Percentiles rank a stretch among this genome's conserved stretches.
phyloP scores from a whole-genome alignment of 148 eudicot genomes.

The Spergularia marina region DNA sequence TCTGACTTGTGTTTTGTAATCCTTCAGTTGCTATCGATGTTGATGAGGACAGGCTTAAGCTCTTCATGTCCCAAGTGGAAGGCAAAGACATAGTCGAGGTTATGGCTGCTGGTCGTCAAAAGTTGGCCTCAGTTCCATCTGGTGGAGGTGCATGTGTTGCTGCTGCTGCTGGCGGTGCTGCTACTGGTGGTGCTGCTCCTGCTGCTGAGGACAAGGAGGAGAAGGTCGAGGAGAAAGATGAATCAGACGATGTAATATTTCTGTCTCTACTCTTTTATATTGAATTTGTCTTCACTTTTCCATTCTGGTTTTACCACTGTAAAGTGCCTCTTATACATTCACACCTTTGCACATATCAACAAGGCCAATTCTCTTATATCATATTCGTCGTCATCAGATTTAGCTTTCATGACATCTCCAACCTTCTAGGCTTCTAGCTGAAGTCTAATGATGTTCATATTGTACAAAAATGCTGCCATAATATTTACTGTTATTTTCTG shows the following conservation, averaged over 20 bases:
- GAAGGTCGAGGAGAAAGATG: conserved; percentile 54
- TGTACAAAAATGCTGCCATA: no score
- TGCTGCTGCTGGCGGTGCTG: conserved; percentile 31
- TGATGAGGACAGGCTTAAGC: conserved; percentile 43
- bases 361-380: no score
- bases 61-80: conserved; percentile 47
- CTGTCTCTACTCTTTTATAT: background rate
- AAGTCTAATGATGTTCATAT: no score
- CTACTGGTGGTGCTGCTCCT: conserved; percentile 43
- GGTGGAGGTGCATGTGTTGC: conserved; percentile 54
- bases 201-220: conserved; percentile 52
- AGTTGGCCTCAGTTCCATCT: conserved; percentile 60
- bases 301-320: no score
- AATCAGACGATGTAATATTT: conserved; percentile 50
- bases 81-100: conserved; percentile 56
- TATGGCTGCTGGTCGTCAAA: conserved; percentile 58
- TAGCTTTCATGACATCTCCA: no score
- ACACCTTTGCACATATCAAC: no score
- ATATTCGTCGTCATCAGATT: no score
- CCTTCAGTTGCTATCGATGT: conserved; percentile 49
- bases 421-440: no score
- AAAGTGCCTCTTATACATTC: no score
- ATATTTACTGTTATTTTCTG: background rate
- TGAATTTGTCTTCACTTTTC: background rate
- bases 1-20: background rate